Percentiles rank a stretch among this genome's conserved stretches.
Conservation (phyloP, 495 filamentous ascomycete species). For the Amphirosellinia nigrospora region DNA sequence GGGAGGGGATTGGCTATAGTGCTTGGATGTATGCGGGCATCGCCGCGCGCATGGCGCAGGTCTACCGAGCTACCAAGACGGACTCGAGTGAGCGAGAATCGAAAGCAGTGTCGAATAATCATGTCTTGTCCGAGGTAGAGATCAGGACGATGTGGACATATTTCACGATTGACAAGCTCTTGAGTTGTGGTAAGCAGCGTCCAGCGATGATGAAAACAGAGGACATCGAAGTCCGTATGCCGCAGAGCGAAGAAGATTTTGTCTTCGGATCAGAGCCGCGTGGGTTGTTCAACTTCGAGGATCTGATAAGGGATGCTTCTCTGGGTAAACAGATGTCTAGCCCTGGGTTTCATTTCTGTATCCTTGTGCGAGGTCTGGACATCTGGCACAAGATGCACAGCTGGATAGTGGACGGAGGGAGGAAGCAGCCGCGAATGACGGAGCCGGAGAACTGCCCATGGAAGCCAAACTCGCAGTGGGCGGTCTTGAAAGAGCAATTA, state of each 20-base stretch:
- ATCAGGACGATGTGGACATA: constrained; percentile 22
- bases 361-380: constrained; percentile 12
- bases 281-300: constrained; percentile 2
- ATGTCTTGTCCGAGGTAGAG: constrained; percentile 12
- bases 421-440: constrained; percentile 17
- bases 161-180: constrained; percentile 16
- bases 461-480: constrained; percentile 19
- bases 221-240: constrained; percentile 22
- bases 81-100: constrained; percentile 11
- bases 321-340: constrained; percentile 11
- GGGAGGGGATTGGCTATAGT: constrained; percentile 11
- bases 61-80: constrained; percentile 19
- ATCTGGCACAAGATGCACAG: constrained; percentile 24
- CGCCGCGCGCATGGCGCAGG: constrained; percentile 21
- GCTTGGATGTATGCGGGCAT: constrained; percentile 20
- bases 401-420: constrained; percentile 22
- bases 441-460: constrained; percentile 21
- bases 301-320: not conserved
- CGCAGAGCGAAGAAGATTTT: constrained; percentile 13
- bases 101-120: not conserved
- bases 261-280: constrained; percentile 13
- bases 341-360: constrained; percentile 20
- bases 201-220: constrained; percentile 19
- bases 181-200: constrained; percentile 18
- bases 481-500: constrained; percentile 13